phyloP scores from a whole-genome alignment of 2,329 filamentous ascomycete species.

The Mycocentrospora acerina region DNA sequence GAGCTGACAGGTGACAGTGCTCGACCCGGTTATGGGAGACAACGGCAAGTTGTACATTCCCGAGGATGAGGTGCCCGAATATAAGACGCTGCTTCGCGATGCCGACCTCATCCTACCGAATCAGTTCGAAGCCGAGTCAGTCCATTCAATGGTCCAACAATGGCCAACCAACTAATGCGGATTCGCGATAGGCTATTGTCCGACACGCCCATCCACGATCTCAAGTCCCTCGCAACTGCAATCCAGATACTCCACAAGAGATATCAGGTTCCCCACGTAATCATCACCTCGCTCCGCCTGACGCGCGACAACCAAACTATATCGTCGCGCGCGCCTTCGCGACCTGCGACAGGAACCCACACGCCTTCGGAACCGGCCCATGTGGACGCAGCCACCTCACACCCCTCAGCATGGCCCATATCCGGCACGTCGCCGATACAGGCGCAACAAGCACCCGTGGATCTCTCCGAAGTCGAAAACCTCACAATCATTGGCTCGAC shows the following conservation, averaged over 20 bases:
- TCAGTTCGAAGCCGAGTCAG: conserved; percentile 94
- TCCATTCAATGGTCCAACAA: background rate
- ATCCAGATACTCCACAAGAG: conserved; percentile 74
- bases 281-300: conserved; percentile 87
- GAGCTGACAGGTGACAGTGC: conserved; percentile 53
- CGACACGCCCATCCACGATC: conserved; percentile 77
- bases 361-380: conserved; percentile 20
- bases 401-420: conserved; percentile 11
- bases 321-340: conserved; percentile 24
- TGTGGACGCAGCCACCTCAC: conserved; percentile 16
- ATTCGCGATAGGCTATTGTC: conserved; percentile 67
- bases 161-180: background rate
- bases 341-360: conserved; percentile 25
- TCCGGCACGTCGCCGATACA: conserved; percentile 2
- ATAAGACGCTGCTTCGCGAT: conserved; percentile 74
- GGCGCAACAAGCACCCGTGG: conserved; percentile 1
- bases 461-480: conserved; percentile 31
- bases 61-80: conserved; percentile 87
- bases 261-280: conserved; percentile 79
- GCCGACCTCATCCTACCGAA: conserved; percentile 94
- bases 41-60: conserved; percentile 90
- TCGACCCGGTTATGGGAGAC: conserved; percentile 98
- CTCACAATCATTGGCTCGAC: conserved; percentile 79
- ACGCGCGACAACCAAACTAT: conserved; percentile 53
- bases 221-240: conserved; percentile 70